Conservation (phyloP, 108 stramenopile genomes). For the Pelagomonas calceolata region DNA sequence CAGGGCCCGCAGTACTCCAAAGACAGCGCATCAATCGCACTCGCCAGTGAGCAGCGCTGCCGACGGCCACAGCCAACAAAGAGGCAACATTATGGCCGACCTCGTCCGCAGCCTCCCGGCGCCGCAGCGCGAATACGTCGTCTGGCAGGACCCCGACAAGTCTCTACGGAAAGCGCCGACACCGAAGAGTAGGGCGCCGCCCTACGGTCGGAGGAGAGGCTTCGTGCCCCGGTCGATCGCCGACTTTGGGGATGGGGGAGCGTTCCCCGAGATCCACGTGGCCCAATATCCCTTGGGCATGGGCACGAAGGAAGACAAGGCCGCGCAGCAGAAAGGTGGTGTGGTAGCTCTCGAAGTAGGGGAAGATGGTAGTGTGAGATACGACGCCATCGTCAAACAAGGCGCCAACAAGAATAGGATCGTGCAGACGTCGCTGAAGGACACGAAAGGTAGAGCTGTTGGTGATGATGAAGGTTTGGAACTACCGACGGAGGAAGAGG, state of each 20-base stretch:
- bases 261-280: conserved; percentile 95
- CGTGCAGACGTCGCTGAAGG: conserved; percentile 67
- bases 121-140: background rate
- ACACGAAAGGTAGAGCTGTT: conserved; percentile 61
- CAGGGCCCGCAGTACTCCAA: too few relatives aligned
- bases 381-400: conserved; percentile 87
- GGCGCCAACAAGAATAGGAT: conserved; percentile 78
- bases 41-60: too few relatives aligned
- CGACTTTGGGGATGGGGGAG: conserved; percentile 84
- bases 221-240: conserved; percentile 78
- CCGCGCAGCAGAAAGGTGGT: conserved; percentile 35
- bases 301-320: conserved; percentile 70
- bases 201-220: conserved; percentile 30
- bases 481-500: conserved; percentile 79
- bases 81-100: too few relatives aligned
- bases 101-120: background rate
- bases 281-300: conserved; percentile 95
- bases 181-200: conserved; percentile 9
- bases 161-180: background rate
- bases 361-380: conserved; percentile 67
- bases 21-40: too few relatives aligned
- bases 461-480: conserved; percentile 62
- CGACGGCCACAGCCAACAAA: too few relatives aligned
- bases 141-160: background rate
- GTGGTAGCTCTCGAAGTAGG: conserved; percentile 80